These are phyloP conservation scores for Didymella lethalis DNA, from an alignment of 2,329 filamentous ascomycete species.

Conservation along the genomic window DNA sequence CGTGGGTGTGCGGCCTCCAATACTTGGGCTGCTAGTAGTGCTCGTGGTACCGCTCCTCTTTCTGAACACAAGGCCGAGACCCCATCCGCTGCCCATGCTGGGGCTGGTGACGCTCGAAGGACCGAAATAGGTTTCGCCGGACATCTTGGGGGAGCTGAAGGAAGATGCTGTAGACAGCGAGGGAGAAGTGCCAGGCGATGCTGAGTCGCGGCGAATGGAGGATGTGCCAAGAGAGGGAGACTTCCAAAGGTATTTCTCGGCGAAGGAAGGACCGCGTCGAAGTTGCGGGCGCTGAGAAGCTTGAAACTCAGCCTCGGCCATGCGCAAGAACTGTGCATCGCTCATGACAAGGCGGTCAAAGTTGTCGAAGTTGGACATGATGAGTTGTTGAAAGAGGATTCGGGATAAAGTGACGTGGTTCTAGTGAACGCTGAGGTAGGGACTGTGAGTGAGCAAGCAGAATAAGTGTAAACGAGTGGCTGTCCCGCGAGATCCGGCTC, in stretches of 20 bases:
- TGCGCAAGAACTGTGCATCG: slow-evolving; percentile 19
- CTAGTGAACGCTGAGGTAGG: slow-evolving; percentile 6
- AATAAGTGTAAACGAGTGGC: slow-evolving; percentile 16
- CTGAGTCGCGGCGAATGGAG: slow-evolving; percentile 11
- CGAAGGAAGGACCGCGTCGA: slow-evolving; percentile 14
- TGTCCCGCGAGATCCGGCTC: slow-evolving; percentile 25
- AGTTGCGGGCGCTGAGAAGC: slow-evolving; percentile 4
- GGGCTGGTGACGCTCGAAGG: slow-evolving; percentile 13
- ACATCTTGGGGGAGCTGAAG: slow-evolving; percentile 14
- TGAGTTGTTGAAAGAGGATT: background rate
- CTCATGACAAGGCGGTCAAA: slow-evolving; percentile 25
- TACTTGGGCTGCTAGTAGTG: slow-evolving; percentile 14
- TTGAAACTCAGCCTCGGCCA: slow-evolving; percentile 17
- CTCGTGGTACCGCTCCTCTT: slow-evolving; percentile 20
- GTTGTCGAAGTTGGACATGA: slow-evolving; percentile 22
- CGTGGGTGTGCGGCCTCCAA: slow-evolving; percentile 15
- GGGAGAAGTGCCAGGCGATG: slow-evolving; percentile 7
- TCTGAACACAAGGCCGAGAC: slow-evolving; percentile 18
- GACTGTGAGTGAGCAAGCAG: slow-evolving; percentile 13
- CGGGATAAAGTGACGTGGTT: background rate
- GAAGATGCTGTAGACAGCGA: slow-evolving; percentile 15
- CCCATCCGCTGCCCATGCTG: slow-evolving; percentile 19
- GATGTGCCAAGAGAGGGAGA: slow-evolving; percentile 18
- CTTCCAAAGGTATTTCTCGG: slow-evolving; percentile 18
- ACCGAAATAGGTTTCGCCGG: slow-evolving; percentile 11